phyloP scores from a whole-genome alignment of 129 eudicot species.

The Tanacetum coccineum region DNA sequence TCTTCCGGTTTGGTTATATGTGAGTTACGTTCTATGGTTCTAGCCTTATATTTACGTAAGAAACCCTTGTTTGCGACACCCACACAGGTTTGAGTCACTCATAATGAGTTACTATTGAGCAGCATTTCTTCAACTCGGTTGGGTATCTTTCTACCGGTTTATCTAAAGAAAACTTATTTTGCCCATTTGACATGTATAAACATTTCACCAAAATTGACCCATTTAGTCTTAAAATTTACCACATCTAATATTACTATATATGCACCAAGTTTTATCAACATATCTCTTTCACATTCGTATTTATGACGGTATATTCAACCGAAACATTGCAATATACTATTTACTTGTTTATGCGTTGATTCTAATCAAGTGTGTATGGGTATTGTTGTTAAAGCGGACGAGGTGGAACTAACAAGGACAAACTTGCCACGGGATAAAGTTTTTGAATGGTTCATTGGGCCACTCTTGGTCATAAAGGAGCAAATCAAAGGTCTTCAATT shows the following conservation, averaged over 20 bases:
- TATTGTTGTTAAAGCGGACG: constrained; percentile 52
- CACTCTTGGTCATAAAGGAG: constrained; percentile 81
- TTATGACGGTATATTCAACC: not conserved
- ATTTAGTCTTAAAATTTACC: too few species aligned
- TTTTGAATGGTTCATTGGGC: constrained; percentile 82
- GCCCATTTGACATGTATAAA: too few species aligned
- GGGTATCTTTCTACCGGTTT: too few species aligned
- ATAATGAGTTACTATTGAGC: too few species aligned
- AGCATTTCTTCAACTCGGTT: too few species aligned
- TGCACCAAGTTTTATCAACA: too few species aligned
- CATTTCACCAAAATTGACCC: too few species aligned
- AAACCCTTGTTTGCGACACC: too few species aligned
- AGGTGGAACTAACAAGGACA: constrained; percentile 48
- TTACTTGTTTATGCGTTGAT: not conserved
- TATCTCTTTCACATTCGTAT: too few species aligned
- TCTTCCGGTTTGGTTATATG: constrained; percentile 71
- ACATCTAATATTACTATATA: too few species aligned
- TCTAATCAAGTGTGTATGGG: not conserved
- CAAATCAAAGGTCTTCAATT: constrained; percentile 67
- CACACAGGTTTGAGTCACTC: too few species aligned
- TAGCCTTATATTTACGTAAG: not conserved
- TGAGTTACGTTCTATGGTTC: constrained; percentile 40
- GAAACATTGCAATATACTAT: not conserved
- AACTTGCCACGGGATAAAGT: constrained; percentile 74
- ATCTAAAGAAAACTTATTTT: too few species aligned